Conservation (phyloP, 2,329 filamentous ascomycete species). For the Fusarium napiforme region DNA sequence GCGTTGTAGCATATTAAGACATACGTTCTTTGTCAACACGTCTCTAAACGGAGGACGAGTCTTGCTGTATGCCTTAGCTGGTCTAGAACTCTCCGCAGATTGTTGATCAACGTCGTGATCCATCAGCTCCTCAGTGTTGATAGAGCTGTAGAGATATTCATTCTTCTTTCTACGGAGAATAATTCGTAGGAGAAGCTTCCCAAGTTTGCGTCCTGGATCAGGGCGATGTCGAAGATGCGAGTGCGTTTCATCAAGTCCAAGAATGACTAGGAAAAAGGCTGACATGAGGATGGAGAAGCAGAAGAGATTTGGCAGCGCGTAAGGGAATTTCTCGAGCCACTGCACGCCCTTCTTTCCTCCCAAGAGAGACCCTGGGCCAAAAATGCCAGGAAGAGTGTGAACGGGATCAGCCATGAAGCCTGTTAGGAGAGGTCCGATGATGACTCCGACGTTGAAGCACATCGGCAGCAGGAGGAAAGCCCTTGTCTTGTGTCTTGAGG, state of each 20-base stretch:
- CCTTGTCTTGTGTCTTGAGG: slow-evolving; percentile 68
- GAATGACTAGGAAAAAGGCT: slow-evolving; percentile 58
- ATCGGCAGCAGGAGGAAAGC: slow-evolving; percentile 83
- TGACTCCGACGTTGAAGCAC: slow-evolving; percentile 77
- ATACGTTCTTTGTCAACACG: slow-evolving; percentile 67
- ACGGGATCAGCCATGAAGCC: slow-evolving; percentile 75
- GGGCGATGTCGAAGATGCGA: not conserved
- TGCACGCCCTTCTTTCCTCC: not conserved
- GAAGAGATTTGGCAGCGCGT: slow-evolving; percentile 65
- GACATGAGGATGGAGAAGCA: slow-evolving; percentile 60
- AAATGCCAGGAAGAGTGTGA: slow-evolving; percentile 65
- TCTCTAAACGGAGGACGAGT: slow-evolving; percentile 62
- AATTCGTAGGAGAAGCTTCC: not conserved
- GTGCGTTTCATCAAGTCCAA: slow-evolving; percentile 64
- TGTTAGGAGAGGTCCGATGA: slow-evolving; percentile 76
- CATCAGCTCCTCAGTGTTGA: not conserved
- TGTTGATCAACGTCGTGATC: not conserved
- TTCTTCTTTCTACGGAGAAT: not conserved
- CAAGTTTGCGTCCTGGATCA: not conserved
- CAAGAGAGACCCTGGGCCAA: slow-evolving; percentile 60
- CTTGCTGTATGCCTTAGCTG: no score
- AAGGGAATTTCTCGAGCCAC: slow-evolving; percentile 56
- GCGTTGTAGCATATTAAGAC: slow-evolving; percentile 68
- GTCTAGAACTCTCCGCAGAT: no score
- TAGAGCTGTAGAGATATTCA: not conserved